A percentile compares a stretch with the other conserved stretches of the same genome.
Evolutionary conservation across 2,329 filamentous ascomycete genomes (phyloP).

Genomic region (Xylaria hypoxylon): DNA sequence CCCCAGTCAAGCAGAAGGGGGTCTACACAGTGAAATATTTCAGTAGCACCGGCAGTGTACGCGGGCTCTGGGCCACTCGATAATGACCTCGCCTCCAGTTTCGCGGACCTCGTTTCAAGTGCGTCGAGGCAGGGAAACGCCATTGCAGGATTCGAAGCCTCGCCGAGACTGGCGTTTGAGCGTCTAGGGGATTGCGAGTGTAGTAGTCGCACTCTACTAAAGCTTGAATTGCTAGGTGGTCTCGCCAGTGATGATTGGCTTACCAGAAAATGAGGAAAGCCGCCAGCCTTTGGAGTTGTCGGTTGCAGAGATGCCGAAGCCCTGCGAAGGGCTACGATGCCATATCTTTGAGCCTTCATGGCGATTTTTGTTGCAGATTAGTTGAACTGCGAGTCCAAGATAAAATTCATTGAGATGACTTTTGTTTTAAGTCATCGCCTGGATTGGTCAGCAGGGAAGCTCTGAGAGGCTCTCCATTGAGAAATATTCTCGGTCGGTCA

Average conservation of each 20-base stretch:
- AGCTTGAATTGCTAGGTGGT: slow-evolving; percentile 6
- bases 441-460: slow-evolving; percentile 42
- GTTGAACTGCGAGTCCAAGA: slow-evolving; percentile 25
- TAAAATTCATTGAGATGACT: slow-evolving; percentile 22
- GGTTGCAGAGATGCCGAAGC: slow-evolving; percentile 39
- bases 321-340: slow-evolving; percentile 44
- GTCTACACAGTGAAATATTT: slow-evolving; percentile 77
- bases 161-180: slow-evolving; percentile 44
- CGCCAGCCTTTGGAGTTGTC: slow-evolving; percentile 17
- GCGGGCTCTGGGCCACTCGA: slow-evolving; percentile 89
- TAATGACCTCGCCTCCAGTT: slow-evolving; percentile 74
- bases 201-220: slow-evolving; percentile 38
- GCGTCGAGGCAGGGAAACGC: slow-evolving; percentile 91
- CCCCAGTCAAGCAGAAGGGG: slow-evolving; percentile 93
- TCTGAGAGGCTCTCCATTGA: slow-evolving; percentile 19
- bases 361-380: slow-evolving; percentile 15
- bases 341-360: slow-evolving; percentile 45
- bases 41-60: slow-evolving; percentile 90
- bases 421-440: slow-evolving; percentile 35
- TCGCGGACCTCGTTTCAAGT: slow-evolving; percentile 80
- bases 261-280: slow-evolving; percentile 28
- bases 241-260: slow-evolving; percentile 29
- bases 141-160: slow-evolving; percentile 83
- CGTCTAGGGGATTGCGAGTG: slow-evolving; percentile 46
- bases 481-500: slow-evolving; percentile 18